These are phyloP conservation scores for Populus davidiana DNA, from an alignment of 345 rosid species.

Conservation along the genomic window DNA sequence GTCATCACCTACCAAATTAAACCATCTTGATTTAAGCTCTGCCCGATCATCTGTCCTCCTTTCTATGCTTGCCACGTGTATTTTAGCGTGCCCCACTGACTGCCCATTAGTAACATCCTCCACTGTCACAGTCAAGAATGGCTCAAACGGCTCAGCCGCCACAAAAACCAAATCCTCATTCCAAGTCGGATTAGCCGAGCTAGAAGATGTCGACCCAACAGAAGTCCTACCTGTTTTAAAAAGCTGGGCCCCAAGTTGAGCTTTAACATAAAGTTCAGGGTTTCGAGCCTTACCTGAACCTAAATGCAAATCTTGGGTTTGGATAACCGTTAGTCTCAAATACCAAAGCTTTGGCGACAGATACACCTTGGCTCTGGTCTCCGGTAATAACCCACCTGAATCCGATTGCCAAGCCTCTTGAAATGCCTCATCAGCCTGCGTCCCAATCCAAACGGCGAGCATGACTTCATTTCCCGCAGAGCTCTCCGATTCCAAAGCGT, in stretches of 20 bases:
- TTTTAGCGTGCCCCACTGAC: conserved; percentile 58
- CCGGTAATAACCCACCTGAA: conserved; percentile 84
- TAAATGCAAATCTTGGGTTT: conserved; percentile 87
- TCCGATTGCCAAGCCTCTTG: conserved; percentile 98
- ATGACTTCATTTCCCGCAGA: conserved; percentile 75
- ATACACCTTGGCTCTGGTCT: conserved; percentile 88
- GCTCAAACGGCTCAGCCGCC: conserved; percentile 94
- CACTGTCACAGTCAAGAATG: conserved; percentile 61
- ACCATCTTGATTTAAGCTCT: conserved; percentile 74
- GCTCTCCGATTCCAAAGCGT: conserved; percentile 67
- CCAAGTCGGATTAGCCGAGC: conserved; percentile 74
- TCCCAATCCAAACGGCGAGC: conserved; percentile 91
- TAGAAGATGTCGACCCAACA: conserved; percentile 43
- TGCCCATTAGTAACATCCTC: conserved; percentile 59
- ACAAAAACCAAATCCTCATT: conserved; percentile 89
- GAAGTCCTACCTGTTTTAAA: conserved; percentile 76
- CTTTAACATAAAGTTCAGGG: conserved; percentile 71
- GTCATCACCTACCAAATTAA: conserved; percentile 69
- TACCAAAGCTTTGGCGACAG: conserved; percentile 95
- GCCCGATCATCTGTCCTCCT: conserved; percentile 56
- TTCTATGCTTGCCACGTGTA: conserved; percentile 68
- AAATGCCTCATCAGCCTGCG: conserved; percentile 91
- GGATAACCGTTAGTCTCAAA: conserved; percentile 92
- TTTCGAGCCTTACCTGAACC: conserved; percentile 59
- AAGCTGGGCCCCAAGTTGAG: conserved; percentile 78